These are phyloP conservation scores for Xylaria sp. DNA, from an alignment of 2,329 filamentous ascomycete genomes.

Conservation along the genomic window DNA sequence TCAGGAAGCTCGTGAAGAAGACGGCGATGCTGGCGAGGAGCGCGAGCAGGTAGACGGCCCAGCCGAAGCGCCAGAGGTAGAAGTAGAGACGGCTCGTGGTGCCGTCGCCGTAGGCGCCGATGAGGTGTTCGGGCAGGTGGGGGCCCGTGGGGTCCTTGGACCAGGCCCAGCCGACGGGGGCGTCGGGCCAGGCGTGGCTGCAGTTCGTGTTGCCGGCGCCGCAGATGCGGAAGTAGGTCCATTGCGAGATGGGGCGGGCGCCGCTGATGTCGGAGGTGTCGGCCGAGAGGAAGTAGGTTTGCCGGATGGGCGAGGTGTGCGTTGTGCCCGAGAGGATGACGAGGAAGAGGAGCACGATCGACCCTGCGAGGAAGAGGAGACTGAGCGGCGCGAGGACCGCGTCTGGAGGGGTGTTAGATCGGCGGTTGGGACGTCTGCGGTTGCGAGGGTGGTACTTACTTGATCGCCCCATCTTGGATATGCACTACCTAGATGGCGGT, in stretches of 20 bases:
- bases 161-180: slow-evolving; percentile 70
- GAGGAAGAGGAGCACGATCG: slow-evolving; percentile 53
- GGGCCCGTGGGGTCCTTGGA: slow-evolving; percentile 40
- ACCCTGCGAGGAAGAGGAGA: slow-evolving; percentile 43
- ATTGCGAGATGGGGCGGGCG: slow-evolving; percentile 64
- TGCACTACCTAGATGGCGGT: not conserved
- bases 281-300: slow-evolving; percentile 81
- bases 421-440: not conserved
- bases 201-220: slow-evolving; percentile 61
- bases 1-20: slow-evolving; percentile 63
- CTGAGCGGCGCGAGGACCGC: slow-evolving; percentile 25
- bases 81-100: slow-evolving; percentile 62
- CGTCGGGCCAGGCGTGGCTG: slow-evolving; percentile 53
- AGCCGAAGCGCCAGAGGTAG: slow-evolving; percentile 86
- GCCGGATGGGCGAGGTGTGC: slow-evolving; percentile 53
- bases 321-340: slow-evolving; percentile 52
- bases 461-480: slow-evolving; percentile 13
- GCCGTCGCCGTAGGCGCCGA: slow-evolving; percentile 47
- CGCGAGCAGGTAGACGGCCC: slow-evolving; percentile 81
- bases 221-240: slow-evolving; percentile 89
- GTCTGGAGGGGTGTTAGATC: slow-evolving; percentile 2
- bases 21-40: slow-evolving; percentile 70
- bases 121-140: slow-evolving; percentile 37
- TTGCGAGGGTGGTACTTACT: slow-evolving; percentile 4
- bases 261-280: slow-evolving; percentile 67